These are phyloP conservation scores for Boechera retrofracta DNA, from an alignment of 345 rosid genomes.

Conservation along the genomic window DNA sequence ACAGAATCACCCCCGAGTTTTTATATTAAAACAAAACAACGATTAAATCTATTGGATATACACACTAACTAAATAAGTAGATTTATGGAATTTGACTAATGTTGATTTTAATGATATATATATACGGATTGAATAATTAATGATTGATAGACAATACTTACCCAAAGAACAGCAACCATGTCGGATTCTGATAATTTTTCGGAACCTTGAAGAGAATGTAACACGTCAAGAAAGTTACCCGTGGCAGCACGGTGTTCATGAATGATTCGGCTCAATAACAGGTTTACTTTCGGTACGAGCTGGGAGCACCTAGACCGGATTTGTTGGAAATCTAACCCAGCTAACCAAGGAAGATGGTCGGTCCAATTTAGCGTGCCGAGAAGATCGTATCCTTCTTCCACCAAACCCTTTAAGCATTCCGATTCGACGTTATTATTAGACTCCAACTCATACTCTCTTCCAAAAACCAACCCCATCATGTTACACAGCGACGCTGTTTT, in stretches of 20 bases:
- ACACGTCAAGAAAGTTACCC: slow-evolving; percentile 64
- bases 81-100: not conserved
- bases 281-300: slow-evolving; percentile 68
- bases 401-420: slow-evolving; percentile 56
- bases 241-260: slow-evolving; percentile 49
- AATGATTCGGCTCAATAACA: slow-evolving; percentile 59
- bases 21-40: too few species aligned
- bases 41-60: not conserved
- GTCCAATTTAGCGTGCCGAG: slow-evolving; percentile 74
- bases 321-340: slow-evolving; percentile 68
- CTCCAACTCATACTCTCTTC: slow-evolving; percentile 54
- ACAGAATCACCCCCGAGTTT: not conserved
- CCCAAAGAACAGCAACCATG: slow-evolving; percentile 86
- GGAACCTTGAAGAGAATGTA: slow-evolving; percentile 61
- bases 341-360: slow-evolving; percentile 76
- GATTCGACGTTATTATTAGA: slow-evolving; percentile 46
- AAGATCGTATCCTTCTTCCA: slow-evolving; percentile 74
- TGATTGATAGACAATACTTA: slow-evolving; percentile 29
- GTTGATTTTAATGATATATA: not conserved
- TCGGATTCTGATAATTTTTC: slow-evolving; percentile 64
- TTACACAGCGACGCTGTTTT: slow-evolving; percentile 72
- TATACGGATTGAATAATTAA: not conserved
- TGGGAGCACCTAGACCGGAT: slow-evolving; percentile 68
- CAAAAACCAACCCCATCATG: slow-evolving; percentile 78
- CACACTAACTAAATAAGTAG: not conserved